Conservation (phyloP, 2,329 filamentous ascomycete genomes). For the Ilyonectria robusta region DNA sequence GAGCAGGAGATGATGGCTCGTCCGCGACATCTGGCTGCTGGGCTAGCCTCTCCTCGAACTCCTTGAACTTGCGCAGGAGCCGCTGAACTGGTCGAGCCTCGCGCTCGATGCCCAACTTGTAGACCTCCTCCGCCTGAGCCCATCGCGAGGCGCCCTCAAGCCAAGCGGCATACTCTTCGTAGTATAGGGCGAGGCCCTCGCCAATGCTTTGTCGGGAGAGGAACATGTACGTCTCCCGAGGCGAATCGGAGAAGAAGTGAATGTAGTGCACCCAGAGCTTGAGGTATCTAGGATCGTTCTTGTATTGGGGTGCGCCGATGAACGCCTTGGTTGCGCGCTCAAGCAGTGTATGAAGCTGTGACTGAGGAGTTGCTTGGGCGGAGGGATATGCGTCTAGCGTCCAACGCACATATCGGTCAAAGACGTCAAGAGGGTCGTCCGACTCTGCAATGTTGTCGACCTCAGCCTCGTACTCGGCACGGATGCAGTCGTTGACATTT, state of each 20-base stretch:
- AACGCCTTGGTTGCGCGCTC: conserved; percentile 95
- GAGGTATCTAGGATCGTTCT: conserved; percentile 93
- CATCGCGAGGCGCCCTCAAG: conserved; percentile 87
- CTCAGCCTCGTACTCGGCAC: conserved; percentile 90
- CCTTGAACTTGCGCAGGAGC: conserved; percentile 88
- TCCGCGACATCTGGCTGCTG: conserved; percentile 72
- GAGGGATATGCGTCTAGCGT: conserved; percentile 95
- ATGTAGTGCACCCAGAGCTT: conserved; percentile 97
- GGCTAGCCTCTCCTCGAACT: conserved; percentile 87
- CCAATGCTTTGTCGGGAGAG: conserved; percentile 90
- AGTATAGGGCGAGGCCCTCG: conserved; percentile 89
- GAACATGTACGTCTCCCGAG: conserved; percentile 92
- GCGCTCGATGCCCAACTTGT: conserved; percentile 88
- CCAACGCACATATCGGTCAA: conserved; percentile 97
- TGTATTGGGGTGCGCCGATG: conserved; percentile 87
- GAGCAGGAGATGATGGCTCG: conserved; percentile 86
- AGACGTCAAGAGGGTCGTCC: conserved; percentile 95
- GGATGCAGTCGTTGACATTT: conserved; percentile 83
- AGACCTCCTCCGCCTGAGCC: conserved; percentile 94
- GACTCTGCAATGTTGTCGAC: conserved; percentile 84
- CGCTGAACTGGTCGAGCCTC: conserved; percentile 88
- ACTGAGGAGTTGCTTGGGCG: conserved; percentile 90
- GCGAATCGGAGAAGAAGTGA: conserved; percentile 91
- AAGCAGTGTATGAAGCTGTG: conserved; percentile 88
- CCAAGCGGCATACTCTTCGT: conserved; percentile 97